phyloP scores from a whole-genome alignment of 1,139 yeast genomes.

The Blastobotrys niveus region DNA sequence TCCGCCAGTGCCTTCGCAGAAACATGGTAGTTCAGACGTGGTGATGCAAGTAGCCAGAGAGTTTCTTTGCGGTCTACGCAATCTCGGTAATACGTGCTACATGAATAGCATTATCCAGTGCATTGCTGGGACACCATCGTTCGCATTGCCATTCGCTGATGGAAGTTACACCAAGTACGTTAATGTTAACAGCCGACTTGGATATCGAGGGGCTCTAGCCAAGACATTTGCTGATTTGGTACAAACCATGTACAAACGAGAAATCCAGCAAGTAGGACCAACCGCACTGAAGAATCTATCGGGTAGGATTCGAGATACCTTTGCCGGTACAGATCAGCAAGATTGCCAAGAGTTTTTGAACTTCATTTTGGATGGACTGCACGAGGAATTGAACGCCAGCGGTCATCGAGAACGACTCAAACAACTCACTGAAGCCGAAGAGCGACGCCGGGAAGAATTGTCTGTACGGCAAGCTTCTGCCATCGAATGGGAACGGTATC shows the following conservation, averaged over 20 bases:
- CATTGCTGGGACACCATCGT: slow-evolving; percentile 48
- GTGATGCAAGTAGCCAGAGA: slow-evolving; percentile 17
- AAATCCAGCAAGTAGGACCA: slow-evolving; percentile 50
- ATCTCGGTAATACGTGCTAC: slow-evolving; percentile 89
- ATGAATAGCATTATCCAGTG: slow-evolving; percentile 91
- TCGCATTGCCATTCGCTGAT: slow-evolving; percentile 45
- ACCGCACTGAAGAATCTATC: slow-evolving; percentile 54
- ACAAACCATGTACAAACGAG: slow-evolving; percentile 50
- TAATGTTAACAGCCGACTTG: slow-evolving; percentile 68
- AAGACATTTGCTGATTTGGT: slow-evolving; percentile 63
- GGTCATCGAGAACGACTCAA: slow-evolving; percentile 50
- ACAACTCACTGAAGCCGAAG: slow-evolving; percentile 68
- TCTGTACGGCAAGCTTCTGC: slow-evolving; percentile 83
- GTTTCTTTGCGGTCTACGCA: slow-evolving; percentile 56
- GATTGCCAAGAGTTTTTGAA: slow-evolving; percentile 90
- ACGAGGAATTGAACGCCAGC: slow-evolving; percentile 78
- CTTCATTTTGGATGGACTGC: slow-evolving; percentile 76
- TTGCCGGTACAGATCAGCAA: slow-evolving; percentile 78
- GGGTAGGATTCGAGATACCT: slow-evolving; percentile 65
- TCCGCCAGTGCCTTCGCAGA: background rate
- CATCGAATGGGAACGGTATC: slow-evolving; percentile 90
- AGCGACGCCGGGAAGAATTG: slow-evolving; percentile 62
- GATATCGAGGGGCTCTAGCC: slow-evolving; percentile 79
- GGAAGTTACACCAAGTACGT: slow-evolving; percentile 66
- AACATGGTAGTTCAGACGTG: background rate